Conservation (phyloP, 2,329 filamentous ascomycete genomes). For the Aspergillus pseudoterreus region DNA sequence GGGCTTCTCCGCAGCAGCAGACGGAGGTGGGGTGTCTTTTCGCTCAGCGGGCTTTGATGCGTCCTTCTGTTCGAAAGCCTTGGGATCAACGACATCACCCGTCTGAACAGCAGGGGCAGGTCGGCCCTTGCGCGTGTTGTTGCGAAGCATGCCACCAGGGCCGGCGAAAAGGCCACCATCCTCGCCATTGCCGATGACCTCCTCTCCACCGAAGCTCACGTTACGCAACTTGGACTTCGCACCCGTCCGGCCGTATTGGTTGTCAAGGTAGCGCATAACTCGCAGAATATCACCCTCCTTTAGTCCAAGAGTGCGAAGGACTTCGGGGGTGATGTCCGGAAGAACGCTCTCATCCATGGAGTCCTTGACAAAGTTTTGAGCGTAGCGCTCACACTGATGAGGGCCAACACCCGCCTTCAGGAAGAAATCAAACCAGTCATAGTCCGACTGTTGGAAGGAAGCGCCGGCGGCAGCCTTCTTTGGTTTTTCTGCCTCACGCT, state of each 20-base stretch:
- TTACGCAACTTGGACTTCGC: conserved; percentile 53
- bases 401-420: conserved; percentile 86
- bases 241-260: conserved; percentile 66
- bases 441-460: conserved; percentile 53
- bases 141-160: conserved; percentile 82
- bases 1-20: conserved; percentile 47
- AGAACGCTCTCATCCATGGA: conserved; percentile 95
- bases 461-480: conserved; percentile 30
- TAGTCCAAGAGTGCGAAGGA: conserved; percentile 82
- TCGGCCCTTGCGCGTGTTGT: conserved; percentile 90
- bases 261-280: conserved; percentile 84
- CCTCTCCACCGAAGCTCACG: conserved; percentile 51
- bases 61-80: conserved; percentile 69
- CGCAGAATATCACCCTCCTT: conserved; percentile 96
- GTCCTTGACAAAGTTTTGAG: conserved; percentile 81
- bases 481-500: conserved; percentile 23
- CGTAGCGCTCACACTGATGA: conserved; percentile 90
- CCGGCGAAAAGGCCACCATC: conserved; percentile 81
- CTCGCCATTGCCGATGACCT: conserved; percentile 57
- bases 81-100: conserved; percentile 81
- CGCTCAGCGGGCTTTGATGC: conserved; percentile 40
- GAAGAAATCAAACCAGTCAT: conserved; percentile 99
- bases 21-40: conserved; percentile 45
- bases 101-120: conserved; percentile 83
- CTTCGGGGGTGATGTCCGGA: conserved; percentile 78